phyloP scores from a whole-genome alignment of 805 yeast genomes.

The Myxozyma neotropica region DNA sequence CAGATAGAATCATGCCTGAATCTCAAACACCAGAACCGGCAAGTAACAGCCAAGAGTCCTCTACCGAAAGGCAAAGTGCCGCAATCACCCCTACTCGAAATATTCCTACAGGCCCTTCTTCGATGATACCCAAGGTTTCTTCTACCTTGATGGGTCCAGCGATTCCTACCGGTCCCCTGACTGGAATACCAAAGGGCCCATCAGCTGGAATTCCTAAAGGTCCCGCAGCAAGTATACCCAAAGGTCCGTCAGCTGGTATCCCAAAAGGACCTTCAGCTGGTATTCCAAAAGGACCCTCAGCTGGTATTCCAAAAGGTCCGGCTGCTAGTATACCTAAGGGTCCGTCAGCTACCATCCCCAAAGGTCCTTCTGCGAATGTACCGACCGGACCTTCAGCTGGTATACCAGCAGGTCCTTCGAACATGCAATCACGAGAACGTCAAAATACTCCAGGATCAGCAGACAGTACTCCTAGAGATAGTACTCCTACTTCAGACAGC shows the following conservation, averaged over 20 bases:
- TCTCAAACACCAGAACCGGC: background rate
- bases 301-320: background rate
- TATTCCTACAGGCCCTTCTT: constrained; percentile 4
- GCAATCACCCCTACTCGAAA: background rate
- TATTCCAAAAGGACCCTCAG: background rate
- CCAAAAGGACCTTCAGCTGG: constrained; percentile 4
- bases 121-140: background rate
- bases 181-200: background rate
- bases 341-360: background rate
- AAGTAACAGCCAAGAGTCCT: background rate
- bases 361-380: background rate
- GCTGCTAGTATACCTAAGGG: background rate
- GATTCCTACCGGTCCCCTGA: constrained; percentile 1
- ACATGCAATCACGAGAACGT: constrained; percentile 2
- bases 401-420: background rate
- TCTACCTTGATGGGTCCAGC: background rate
- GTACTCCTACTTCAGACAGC: constrained; percentile 2
- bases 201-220: background rate
- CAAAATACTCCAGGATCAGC: background rate
- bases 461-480: background rate
- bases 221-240: background rate
- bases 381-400: background rate
- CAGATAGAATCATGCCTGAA: background rate
- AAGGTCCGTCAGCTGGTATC: background rate
- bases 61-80: background rate